phyloP scores from a whole-genome alignment of 164 flowering plant genomes.

The Vitis cinerea region DNA sequence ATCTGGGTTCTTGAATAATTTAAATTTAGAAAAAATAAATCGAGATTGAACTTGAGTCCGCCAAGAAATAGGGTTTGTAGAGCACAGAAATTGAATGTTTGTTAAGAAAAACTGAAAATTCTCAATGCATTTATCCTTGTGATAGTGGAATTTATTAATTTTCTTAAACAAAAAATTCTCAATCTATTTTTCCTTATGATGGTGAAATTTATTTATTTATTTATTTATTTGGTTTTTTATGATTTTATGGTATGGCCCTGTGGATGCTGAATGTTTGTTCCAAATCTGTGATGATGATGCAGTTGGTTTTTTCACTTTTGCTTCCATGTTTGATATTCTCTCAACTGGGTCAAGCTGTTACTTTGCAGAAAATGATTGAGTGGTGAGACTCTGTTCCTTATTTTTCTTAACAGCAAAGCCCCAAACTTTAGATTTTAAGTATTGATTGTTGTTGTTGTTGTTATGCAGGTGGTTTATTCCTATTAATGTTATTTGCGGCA shows the following conservation, averaged over 20 bases:
- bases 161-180: too few relatives aligned
- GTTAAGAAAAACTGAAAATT: too few relatives aligned
- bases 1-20: too few relatives aligned
- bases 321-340: conserved; percentile 96
- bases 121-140: too few relatives aligned
- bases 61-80: too few relatives aligned
- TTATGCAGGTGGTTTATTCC: conserved; percentile 97
- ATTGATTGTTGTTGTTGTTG: neutral
- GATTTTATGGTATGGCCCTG: neutral
- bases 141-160: too few relatives aligned
- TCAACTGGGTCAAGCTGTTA: conserved; percentile 88
- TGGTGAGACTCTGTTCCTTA: conserved; percentile 47
- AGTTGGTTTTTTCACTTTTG: conserved; percentile 93
- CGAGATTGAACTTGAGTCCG: too few relatives aligned
- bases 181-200: too few relatives aligned
- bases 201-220: neutral
- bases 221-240: neutral
- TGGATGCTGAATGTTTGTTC: neutral
- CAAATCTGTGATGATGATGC: conserved; percentile 22
- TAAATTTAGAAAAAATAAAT: too few relatives aligned
- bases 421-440: neutral
- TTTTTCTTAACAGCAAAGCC: neutral
- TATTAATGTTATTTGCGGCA: conserved; percentile 65
- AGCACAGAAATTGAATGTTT: too few relatives aligned
- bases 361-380: conserved; percentile 72